Evolutionary conservation across 2,329 filamentous ascomycete species (phyloP).

Genomic region (Aspergillus pseudotamarii): DNA sequence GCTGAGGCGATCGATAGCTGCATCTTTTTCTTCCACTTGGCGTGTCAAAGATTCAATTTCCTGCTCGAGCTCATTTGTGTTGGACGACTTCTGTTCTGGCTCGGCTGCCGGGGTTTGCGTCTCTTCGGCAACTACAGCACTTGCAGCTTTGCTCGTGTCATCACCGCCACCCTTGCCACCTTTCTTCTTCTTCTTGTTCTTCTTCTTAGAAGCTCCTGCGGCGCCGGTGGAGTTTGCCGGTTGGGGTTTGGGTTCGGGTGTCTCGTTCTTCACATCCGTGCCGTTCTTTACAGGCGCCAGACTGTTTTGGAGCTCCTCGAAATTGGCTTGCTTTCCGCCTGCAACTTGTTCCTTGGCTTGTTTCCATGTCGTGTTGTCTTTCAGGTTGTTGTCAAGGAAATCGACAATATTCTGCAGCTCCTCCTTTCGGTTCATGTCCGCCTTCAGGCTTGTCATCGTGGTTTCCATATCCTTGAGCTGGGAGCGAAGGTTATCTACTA

Average conservation of each 20-base stretch:
- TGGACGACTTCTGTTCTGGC: conserved; percentile 25
- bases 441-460: conserved; percentile 49
- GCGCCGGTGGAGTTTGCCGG: conserved; percentile 21
- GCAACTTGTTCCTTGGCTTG: conserved; percentile 35
- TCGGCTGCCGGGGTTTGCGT: conserved; percentile 35
- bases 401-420: conserved; percentile 39
- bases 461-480: conserved; percentile 59
- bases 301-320: conserved; percentile 38
- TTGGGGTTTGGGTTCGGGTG: conserved; percentile 23
- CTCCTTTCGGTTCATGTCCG: conserved; percentile 44
- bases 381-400: conserved; percentile 44
- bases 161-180: conserved; percentile 56
- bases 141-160: conserved; percentile 31
- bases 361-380: conserved; percentile 39
- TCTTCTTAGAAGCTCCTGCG: conserved; percentile 60
- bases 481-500: conserved; percentile 57
- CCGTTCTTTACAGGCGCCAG: conserved; percentile 28
- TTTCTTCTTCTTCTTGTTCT: conserved; percentile 90
- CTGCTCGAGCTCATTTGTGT: conserved; percentile 36
- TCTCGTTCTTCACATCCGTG: conserved; percentile 25
- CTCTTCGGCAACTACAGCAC: conserved; percentile 18
- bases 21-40: conserved; percentile 61
- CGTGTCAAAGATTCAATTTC: conserved; percentile 39
- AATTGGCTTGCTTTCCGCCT: conserved; percentile 37
- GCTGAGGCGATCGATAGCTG: conserved; percentile 70